Conservation (phyloP, 805 yeast genomes). For the Suhomyces faveliae region DNA sequence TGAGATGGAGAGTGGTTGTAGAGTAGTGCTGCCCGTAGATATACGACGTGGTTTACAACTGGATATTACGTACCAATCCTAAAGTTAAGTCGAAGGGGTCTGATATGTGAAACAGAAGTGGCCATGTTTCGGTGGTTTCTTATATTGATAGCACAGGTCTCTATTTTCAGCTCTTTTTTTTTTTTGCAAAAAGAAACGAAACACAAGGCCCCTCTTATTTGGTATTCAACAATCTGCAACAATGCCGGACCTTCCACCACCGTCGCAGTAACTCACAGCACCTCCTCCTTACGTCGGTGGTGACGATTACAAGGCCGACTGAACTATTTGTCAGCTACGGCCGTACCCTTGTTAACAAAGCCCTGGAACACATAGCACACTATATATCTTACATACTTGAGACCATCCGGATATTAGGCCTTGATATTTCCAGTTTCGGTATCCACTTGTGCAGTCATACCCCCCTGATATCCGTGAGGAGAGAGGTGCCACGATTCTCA, state of each 20-base stretch:
- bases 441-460: not conserved
- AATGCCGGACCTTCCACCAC: not conserved
- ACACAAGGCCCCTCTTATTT: constrained; percentile 3
- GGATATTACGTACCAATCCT: not conserved
- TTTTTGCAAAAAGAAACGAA: constrained; percentile 3
- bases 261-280: not conserved
- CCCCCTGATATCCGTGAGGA: not conserved
- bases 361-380: too few relatives aligned
- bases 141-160: constrained; percentile 1
- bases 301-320: not conserved
- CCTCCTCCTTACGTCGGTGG: not conserved
- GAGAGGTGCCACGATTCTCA: constrained; percentile 2
- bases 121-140: not conserved
- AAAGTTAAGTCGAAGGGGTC: not conserved
- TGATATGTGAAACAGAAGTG: not conserved
- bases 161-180: not conserved
- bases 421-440: not conserved
- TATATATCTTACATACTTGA: not conserved
- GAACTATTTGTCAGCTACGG: not conserved
- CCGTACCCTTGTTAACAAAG: too few relatives aligned
- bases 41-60: not conserved
- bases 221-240: constrained; percentile 3
- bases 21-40: not conserved
- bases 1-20: not conserved
- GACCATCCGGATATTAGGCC: not conserved